Conservation (phyloP, 179 eudicot genomes). For the Beta macrorhiza region DNA sequence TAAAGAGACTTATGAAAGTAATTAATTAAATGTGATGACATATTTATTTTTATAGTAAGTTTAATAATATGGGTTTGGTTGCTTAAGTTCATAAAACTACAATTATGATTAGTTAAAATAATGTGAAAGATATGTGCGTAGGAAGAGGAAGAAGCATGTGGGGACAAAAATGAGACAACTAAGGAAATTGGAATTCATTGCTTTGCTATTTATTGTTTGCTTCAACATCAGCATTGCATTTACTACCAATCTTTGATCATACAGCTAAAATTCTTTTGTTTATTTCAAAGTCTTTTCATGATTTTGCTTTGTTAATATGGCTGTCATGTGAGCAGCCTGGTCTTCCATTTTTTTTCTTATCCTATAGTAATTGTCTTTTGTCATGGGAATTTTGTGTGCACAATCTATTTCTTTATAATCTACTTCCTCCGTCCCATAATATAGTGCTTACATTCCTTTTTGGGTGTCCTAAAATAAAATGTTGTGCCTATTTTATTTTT, state of each 20-base stretch:
- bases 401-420: too few species aligned
- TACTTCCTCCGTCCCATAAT: too few species aligned
- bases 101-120: conserved; percentile 22
- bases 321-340: conserved; percentile 26
- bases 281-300: neutral
- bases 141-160: conserved; percentile 35
- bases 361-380: neutral
- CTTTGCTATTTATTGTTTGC: conserved; percentile 16
- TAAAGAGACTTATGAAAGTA: neutral
- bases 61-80: neutral
- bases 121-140: conserved; percentile 21
- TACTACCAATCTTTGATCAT: conserved; percentile 17
- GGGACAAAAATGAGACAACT: conserved; percentile 27
- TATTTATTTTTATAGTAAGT: neutral
- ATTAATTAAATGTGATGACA: conserved; percentile 5
- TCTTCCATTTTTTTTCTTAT: conserved; percentile 7
- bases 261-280: neutral
- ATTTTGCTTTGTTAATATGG: conserved; percentile 1
- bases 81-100: conserved; percentile 5
- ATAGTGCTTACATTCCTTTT: too few species aligned
- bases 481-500: too few species aligned
- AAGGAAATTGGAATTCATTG: conserved; percentile 8
- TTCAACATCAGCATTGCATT: conserved; percentile 24
- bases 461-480: too few species aligned
- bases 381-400: neutral